phyloP scores from a whole-genome alignment of 2,329 filamentous ascomycete species.

The Fusarium irregulare region DNA sequence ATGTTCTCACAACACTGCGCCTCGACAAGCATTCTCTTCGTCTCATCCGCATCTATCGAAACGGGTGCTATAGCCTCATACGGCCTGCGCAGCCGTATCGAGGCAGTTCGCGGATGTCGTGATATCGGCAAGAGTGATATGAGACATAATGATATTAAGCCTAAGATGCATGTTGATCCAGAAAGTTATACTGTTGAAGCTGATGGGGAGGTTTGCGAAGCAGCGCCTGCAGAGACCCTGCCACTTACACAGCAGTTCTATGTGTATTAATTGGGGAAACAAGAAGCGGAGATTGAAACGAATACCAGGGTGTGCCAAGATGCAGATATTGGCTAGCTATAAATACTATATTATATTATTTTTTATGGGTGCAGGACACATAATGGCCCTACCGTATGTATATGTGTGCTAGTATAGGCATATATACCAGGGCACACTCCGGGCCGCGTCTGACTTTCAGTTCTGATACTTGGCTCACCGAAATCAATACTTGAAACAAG shows the following conservation, averaged over 20 bases:
- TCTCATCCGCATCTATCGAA: conserved; percentile 77
- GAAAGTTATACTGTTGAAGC: conserved; percentile 91
- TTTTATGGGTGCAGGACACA: neutral
- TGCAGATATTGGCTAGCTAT: neutral
- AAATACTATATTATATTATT: conserved; percentile 2
- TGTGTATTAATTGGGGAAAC: conserved; percentile 67
- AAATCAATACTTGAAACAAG: neutral
- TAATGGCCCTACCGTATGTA: neutral
- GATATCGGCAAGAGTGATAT: conserved; percentile 85
- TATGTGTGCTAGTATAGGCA: conserved; percentile 1
- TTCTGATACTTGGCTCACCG: neutral
- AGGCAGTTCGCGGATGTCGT: conserved; percentile 81
- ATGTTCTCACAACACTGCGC: conserved; percentile 87
- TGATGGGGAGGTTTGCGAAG: conserved; percentile 78
- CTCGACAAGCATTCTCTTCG: conserved; percentile 81
- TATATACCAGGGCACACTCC: neutral
- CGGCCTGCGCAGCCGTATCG: conserved; percentile 80
- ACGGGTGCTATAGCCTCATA: conserved; percentile 77
- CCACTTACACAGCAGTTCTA: conserved; percentile 83
- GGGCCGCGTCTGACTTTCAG: conserved; percentile 9
- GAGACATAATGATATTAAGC: conserved; percentile 87
- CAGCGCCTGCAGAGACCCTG: conserved; percentile 76
- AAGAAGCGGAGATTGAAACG: neutral
- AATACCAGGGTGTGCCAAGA: neutral
- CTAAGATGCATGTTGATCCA: conserved; percentile 90